These are phyloP conservation scores for Hypomyces perniciosus DNA, from an alignment of 2,329 filamentous ascomycete genomes.

Conservation along the genomic window DNA sequence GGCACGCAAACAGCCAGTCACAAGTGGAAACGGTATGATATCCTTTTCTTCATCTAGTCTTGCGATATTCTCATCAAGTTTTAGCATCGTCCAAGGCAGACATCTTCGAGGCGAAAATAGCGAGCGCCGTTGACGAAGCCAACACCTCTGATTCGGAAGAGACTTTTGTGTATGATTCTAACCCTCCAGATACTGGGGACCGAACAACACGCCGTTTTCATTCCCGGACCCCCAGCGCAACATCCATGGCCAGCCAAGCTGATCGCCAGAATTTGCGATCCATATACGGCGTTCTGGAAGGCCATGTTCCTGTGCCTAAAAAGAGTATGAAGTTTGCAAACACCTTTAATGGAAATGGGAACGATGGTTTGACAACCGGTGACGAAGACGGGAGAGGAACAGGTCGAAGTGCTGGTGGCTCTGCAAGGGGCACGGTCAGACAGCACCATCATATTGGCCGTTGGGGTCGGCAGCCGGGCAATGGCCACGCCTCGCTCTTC, in stretches of 20 bases:
- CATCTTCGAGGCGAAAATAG: constrained; percentile 95
- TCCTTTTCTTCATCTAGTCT: neutral
- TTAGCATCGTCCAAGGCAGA: constrained; percentile 90
- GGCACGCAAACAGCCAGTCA: constrained; percentile 68
- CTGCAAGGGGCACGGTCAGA: constrained; percentile 59
- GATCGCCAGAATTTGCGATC: constrained; percentile 55
- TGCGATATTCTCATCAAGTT: neutral
- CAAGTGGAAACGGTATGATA: constrained; percentile 64
- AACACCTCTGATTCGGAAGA: constrained; percentile 97
- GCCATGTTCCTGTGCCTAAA: constrained; percentile 47
- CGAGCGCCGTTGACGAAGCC: constrained; percentile 90
- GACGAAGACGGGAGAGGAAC: constrained; percentile 63
- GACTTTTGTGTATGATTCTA: constrained; percentile 98
- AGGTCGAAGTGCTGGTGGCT: constrained; percentile 54
- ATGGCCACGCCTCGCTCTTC: constrained; percentile 64
- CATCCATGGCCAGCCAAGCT: constrained; percentile 69
- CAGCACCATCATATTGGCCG: constrained; percentile 71
- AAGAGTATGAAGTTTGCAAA: constrained; percentile 97
- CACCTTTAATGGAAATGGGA: constrained; percentile 59
- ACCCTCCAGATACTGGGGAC: constrained; percentile 65
- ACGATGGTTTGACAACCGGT: constrained; percentile 45
- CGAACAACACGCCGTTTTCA: constrained; percentile 68
- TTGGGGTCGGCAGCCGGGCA: constrained; percentile 64
- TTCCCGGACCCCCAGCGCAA: constrained; percentile 89
- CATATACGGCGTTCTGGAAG: constrained; percentile 63